Conservation (phyloP, 768 basidiomycete genomes). For the Leccinum pellstonianum region DNA sequence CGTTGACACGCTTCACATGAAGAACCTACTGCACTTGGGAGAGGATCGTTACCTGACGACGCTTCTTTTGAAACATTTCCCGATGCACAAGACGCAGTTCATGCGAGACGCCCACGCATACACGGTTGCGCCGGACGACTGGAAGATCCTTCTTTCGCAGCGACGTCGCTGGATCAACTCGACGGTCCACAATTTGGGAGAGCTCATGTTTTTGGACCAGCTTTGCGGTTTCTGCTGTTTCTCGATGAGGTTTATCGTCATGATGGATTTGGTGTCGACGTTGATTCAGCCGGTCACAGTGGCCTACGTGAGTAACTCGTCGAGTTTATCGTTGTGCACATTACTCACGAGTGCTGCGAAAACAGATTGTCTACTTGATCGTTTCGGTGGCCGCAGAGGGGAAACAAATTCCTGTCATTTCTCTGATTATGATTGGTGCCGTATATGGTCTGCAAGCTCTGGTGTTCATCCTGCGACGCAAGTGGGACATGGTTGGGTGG, state of each 20-base stretch:
- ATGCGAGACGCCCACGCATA: conserved; percentile 91
- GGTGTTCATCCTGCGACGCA: conserved; percentile 87
- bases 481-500: conserved; percentile 99
- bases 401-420: conserved; percentile 71
- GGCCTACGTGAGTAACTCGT: conserved; percentile 66
- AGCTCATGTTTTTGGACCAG: conserved; percentile 87
- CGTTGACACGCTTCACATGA: conserved; percentile 97
- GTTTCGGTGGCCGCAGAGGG: conserved; percentile 70
- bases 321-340: background rate
- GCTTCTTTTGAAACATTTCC: conserved; percentile 93
- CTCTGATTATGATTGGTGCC: conserved; percentile 89
- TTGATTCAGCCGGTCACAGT: conserved; percentile 83
- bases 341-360: conserved; percentile 7
- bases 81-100: conserved; percentile 91
- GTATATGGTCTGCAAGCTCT: conserved; percentile 94
- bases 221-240: conserved; percentile 98
- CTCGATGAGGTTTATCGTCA: conserved; percentile 97
- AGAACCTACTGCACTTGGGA: conserved; percentile 95
- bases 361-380: conserved; percentile 82
- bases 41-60: conserved; percentile 99
- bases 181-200: conserved; percentile 94
- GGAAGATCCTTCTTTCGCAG: conserved; percentile 91
- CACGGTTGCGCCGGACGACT: conserved; percentile 95
- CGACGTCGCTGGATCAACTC: conserved; percentile 99
- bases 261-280: conserved; percentile 92